phyloP scores from a whole-genome alignment of 1,139 yeast species.

The Kurtzmaniella natalensis region DNA sequence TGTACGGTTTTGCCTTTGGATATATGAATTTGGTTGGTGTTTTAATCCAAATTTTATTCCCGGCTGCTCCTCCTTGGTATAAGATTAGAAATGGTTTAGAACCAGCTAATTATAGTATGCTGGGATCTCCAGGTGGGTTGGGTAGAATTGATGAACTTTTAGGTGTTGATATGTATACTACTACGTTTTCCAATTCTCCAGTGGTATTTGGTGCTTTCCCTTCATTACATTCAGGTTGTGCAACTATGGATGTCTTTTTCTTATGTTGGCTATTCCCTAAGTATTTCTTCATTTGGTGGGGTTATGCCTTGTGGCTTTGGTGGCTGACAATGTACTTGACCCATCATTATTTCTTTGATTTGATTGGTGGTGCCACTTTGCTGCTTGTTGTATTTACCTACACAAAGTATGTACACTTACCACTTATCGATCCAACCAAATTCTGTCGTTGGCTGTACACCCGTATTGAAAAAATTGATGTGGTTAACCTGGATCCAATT shows the following conservation, averaged over 20 bases:
- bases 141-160: constrained; percentile 80
- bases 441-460: constrained; percentile 86
- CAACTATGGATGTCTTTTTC: constrained; percentile 89
- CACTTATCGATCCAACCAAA: constrained; percentile 56
- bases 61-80: constrained; percentile 99
- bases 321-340: constrained; percentile 98
- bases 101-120: constrained; percentile 90
- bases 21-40: constrained; percentile 92
- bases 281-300: constrained; percentile 57
- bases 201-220: constrained; percentile 98
- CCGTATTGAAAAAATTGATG: constrained; percentile 24
- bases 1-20: constrained; percentile 95
- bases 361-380: constrained; percentile 83
- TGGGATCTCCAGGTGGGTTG: constrained; percentile 95
- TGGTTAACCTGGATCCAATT: constrained; percentile 30
- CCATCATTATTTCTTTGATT: constrained; percentile 90
- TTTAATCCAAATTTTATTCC: constrained; percentile 70
- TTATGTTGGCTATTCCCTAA: constrained; percentile 78
- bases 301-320: constrained; percentile 90
- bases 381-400: constrained; percentile 68
- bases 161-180: constrained; percentile 83
- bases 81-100: constrained; percentile 78
- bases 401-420: constrained; percentile 71
- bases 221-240: constrained; percentile 88
- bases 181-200: constrained; percentile 83